A percentile compares a stretch with the other conserved stretches of the same genome.
phyloP scores from a whole-genome alignment of 805 yeast genomes.

The Lachancea thermotolerans region DNA sequence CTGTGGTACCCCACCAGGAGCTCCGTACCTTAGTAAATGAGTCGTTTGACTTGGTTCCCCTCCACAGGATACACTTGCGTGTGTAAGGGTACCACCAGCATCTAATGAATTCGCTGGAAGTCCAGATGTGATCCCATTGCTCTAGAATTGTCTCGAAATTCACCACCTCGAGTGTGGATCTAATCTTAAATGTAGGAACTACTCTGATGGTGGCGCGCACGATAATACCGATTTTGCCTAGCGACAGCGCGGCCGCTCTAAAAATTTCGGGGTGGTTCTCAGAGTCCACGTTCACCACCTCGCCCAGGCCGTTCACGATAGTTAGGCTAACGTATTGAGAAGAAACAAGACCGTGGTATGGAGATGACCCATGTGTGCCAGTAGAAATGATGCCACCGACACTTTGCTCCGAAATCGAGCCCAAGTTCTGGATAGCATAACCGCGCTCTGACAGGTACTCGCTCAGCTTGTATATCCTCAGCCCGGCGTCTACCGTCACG shows the following conservation, averaged over 20 bases:
- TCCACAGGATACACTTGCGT: slow-evolving; percentile 80
- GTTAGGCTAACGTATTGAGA: slow-evolving; percentile 80
- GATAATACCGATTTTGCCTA: slow-evolving; percentile 89
- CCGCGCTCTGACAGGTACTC: slow-evolving; percentile 54
- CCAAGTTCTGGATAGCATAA: slow-evolving; percentile 82
- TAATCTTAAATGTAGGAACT: slow-evolving; percentile 76
- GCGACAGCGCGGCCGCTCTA: slow-evolving; percentile 73
- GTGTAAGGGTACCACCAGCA: slow-evolving; percentile 98
- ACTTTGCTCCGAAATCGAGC: slow-evolving; percentile 90
- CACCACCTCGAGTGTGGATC: slow-evolving; percentile 75
- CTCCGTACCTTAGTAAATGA: slow-evolving; percentile 54
- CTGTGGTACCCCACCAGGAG: slow-evolving; percentile 78
- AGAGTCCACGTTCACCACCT: slow-evolving; percentile 42
- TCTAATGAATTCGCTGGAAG: slow-evolving; percentile 82
- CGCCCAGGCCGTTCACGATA: slow-evolving; percentile 70
- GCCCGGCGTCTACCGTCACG: slow-evolving; percentile 91
- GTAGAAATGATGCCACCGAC: slow-evolving; percentile 94
- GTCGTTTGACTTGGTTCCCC: slow-evolving; percentile 71
- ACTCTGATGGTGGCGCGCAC: slow-evolving; percentile 79
- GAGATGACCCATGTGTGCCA: slow-evolving; percentile 95
- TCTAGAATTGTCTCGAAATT: slow-evolving; percentile 65
- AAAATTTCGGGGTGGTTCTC: slow-evolving; percentile 62
- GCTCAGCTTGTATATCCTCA: slow-evolving; percentile 69
- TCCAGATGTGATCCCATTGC: slow-evolving; percentile 76
- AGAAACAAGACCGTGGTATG: slow-evolving; percentile 82